These are phyloP conservation scores for Colletotrichum melonis DNA, from an alignment of 2,329 filamentous ascomycete genomes.

Conservation along the genomic window DNA sequence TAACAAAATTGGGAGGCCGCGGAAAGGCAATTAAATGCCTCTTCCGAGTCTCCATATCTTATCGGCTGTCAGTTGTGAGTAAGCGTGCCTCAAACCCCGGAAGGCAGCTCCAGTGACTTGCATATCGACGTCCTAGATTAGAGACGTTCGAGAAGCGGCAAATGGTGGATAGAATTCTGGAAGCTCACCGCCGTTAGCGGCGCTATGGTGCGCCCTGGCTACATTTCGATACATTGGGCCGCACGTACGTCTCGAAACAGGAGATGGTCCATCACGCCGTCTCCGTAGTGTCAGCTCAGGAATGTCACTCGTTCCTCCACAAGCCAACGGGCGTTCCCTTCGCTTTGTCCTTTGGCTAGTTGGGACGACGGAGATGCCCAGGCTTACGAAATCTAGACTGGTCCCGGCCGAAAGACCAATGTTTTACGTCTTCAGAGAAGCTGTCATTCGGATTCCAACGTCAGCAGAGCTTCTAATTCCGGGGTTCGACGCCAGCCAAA, in stretches of 20 bases:
- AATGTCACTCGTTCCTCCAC: slow-evolving; percentile 3
- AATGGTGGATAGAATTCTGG: slow-evolving; percentile 22
- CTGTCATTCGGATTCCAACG: background rate
- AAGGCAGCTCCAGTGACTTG: slow-evolving; percentile 4
- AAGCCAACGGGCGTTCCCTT: slow-evolving; percentile 5
- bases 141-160: slow-evolving; percentile 33
- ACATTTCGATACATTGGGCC: slow-evolving; percentile 1
- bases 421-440: background rate
- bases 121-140: slow-evolving; percentile 17
- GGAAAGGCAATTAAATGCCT: background rate
- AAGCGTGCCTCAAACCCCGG: slow-evolving; percentile 12
- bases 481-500: background rate
- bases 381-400: slow-evolving; percentile 4
- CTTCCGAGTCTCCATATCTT: background rate
- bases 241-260: slow-evolving; percentile 19
- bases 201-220: slow-evolving; percentile 7
- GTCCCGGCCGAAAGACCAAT: slow-evolving; percentile 9
- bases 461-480: background rate
- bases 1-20: background rate
- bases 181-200: slow-evolving; percentile 29
- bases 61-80: slow-evolving; percentile 1
- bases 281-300: slow-evolving; percentile 10
- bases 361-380: slow-evolving; percentile 20
- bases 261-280: slow-evolving; percentile 14
- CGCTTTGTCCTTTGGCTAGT: slow-evolving; percentile 22